Evolutionary conservation across 192 early-diverging fungal genomes (phyloP), one percentile per base, ranked within the genome.

Genomic region (Rhizoclosmatium sp.): DNA sequence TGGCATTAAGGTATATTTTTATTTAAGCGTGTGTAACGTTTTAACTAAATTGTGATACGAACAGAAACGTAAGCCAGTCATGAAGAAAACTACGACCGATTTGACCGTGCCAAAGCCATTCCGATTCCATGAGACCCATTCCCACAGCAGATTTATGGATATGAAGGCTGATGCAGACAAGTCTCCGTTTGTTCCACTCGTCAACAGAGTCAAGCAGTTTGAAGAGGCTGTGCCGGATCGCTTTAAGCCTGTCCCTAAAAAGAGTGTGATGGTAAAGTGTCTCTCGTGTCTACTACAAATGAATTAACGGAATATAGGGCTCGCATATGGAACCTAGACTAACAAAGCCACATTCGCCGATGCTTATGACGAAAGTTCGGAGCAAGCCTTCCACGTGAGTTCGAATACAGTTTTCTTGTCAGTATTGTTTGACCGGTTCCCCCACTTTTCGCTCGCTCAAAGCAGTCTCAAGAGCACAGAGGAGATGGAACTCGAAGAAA

Each of bases 31-130:
- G n/a, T 23, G 7, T 21, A 47, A 51, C 9, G 23, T 60, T 61
- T 56, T 76, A 12, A 40, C n/a, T 14, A 7, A 39, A 40, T 19
- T 76, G 12, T 66, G 41, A 31, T 41, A 9, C 4, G 7, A 70
- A 14, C 41, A 80, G 72, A 74, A 61, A 46, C 65, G 72, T 7
- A 61, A 75, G 65, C 75, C 65, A 14, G 4, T 59, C 31, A 42
- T 61, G 31, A 69, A 65, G 62, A 75, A 76, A 70, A 42, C 41
- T 79, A 79, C 51, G n/a, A 21, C 49, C 61, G 85, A 82, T n/a
- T 56, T 87, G 64, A 89, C 87, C 3, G 71, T 87, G 51, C 87
- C 87, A 9, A 85, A 84, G 64, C 87, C 87, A 44, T 89, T 89
- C 82, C 78, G 82, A 31, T 82, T 89, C 41, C 84, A 82, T 39